A percentile compares a stretch with the other conserved stretches of the same genome.
Conservation (phyloP, 257 asterid species). For the Solanum virginianum region DNA sequence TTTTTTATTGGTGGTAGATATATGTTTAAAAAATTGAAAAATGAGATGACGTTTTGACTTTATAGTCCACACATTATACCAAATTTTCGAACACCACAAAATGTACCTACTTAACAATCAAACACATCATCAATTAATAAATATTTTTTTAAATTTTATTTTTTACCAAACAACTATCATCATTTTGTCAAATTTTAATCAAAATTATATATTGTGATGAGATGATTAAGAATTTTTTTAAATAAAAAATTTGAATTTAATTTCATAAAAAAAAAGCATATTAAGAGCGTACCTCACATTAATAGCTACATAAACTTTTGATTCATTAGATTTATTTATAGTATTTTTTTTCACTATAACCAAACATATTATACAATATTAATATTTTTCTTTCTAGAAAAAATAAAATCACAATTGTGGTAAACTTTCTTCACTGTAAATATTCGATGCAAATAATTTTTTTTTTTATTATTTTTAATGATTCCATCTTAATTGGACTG, state of each 20-base stretch:
- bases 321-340: no score
- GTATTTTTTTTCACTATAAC: no score
- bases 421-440: background rate
- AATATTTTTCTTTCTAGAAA: no score
- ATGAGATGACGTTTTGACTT: background rate
- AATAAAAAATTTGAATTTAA: background rate
- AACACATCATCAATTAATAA: background rate
- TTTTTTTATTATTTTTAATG: background rate
- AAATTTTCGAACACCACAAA: background rate
- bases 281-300: background rate
- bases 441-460: background rate
- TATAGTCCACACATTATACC: background rate
- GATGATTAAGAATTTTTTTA: background rate
- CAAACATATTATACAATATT: no score
- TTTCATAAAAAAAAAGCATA: background rate
- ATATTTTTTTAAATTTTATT: background rate
- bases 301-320: no score
- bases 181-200: background rate
- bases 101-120: background rate
- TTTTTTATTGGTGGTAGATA: background rate
- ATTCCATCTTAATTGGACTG: background rate
- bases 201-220: background rate
- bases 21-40: background rate
- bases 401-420: background rate
- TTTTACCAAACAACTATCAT: background rate